Percentiles rank a stretch among this genome's conserved stretches.
phyloP scores from a whole-genome alignment of 2,329 filamentous ascomycete species.

The Salinomyces thailandicus region DNA sequence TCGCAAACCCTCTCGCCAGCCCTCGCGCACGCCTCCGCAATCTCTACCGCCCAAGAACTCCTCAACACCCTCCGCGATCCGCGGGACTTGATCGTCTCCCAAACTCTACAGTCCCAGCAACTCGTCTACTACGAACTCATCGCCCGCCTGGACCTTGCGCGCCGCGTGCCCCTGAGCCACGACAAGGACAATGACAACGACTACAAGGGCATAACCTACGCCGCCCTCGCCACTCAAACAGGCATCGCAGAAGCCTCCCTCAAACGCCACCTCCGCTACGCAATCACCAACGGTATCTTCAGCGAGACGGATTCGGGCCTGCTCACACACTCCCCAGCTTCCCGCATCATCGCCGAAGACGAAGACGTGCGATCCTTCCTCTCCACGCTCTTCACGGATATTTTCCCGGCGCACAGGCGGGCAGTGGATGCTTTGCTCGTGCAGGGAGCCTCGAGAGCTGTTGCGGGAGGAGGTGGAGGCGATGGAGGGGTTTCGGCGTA shows the following conservation, averaged over 20 bases:
- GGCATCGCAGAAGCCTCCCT: not conserved
- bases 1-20: too few relatives aligned
- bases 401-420: not conserved
- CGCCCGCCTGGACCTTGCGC: too few relatives aligned
- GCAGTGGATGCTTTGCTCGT: not conserved
- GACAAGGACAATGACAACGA: too few relatives aligned
- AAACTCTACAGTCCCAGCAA: too few relatives aligned
- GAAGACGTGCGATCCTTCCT: not conserved
- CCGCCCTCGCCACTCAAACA: not conserved
- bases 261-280: not conserved
- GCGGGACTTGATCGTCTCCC: too few relatives aligned
- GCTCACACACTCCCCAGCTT: not conserved
- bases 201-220: too few relatives aligned
- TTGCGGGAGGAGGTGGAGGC: not conserved
- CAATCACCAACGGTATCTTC: constrained; percentile 1
- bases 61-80: too few relatives aligned
- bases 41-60: too few relatives aligned
- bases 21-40: too few relatives aligned
- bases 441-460: not conserved
- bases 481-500: too few relatives aligned
- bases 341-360: not conserved
- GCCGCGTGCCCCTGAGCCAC: too few relatives aligned
- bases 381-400: not conserved
- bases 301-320: not conserved
- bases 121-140: too few relatives aligned